Evolutionary conservation across 2,329 filamentous ascomycete genomes (phyloP), one percentile per base, ranked within the genome.

Genomic region (Pestalotiopsis sp.): DNA sequence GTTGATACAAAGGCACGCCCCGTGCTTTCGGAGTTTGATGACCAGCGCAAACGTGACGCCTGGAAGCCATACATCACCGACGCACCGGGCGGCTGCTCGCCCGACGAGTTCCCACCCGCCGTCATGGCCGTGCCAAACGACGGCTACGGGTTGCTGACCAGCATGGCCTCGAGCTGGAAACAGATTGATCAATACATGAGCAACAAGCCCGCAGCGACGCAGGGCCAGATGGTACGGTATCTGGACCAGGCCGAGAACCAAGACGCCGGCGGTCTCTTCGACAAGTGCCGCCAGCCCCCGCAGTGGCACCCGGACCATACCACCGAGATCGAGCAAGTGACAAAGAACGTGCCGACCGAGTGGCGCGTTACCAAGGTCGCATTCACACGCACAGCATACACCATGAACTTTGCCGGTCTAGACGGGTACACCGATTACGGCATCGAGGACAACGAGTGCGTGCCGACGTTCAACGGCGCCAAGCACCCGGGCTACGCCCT

Each of bases 401-500:
- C 60, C 2, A 58, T 68, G 61, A 25, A 41, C 9, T 68, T 68
- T 20, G 9, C 6, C 3, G 23, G 20, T 12, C 4, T 65, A 9
- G 11, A 38, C 58, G 36, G 25, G 5, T 13, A 23, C 4, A n/a
- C 59, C 12, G 66, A 65, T 36, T 61, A 69, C 40, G 68, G 68
- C 6, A 17, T 69, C 3, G 36, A 17, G 3, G 56, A 61, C 27
- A 69, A 67, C 31, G n/a, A 13, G 4, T 67, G 68, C n/a, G 40
- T 27, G 49, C 68, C 65, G 4, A 56, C 17, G 4, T 36, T 58
- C 25, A 7, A 60, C 4, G 60, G 40, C 0, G 20, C 14, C 12
- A 20, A 59, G 1, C 58, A 67, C 40, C 65, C 68, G 6, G 68
- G 68, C 4, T 69, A 20, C n/a, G 61, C 65, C 2, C 41, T 69